These are phyloP conservation scores for Anisodus tanguticus DNA, from an alignment of 257 asterid genomes.

Conservation along the genomic window DNA sequence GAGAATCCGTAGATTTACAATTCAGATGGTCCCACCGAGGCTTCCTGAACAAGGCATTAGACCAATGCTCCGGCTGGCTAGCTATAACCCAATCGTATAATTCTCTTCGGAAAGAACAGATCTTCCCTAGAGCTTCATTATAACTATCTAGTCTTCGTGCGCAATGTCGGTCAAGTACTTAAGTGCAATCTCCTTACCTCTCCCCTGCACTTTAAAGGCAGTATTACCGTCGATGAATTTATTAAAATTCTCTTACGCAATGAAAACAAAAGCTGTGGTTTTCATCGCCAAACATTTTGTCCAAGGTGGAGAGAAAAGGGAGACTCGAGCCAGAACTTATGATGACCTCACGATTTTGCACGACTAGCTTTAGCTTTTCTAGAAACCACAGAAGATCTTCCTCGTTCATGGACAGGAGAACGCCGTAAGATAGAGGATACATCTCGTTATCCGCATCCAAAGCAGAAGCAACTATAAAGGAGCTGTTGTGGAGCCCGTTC, in stretches of 20 bases:
- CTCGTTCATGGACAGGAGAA: conserved; percentile 19
- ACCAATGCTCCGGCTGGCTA: conserved; percentile 32
- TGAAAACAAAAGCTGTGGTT: conserved; percentile 35
- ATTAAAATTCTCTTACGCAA: conserved; percentile 28
- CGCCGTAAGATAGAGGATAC: conserved; percentile 32
- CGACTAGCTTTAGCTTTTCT: conserved; percentile 9
- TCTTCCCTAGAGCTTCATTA: conserved; percentile 27
- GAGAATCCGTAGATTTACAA: conserved; percentile 32
- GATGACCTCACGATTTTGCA: conserved; percentile 8
- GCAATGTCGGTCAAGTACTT: conserved; percentile 29
- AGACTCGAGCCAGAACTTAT: conserved; percentile 17
- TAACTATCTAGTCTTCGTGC: conserved; percentile 24
- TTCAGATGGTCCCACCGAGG: conserved; percentile 34
- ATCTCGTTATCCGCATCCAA: conserved; percentile 31
- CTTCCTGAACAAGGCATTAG: conserved; percentile 32
- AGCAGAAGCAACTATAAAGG: conserved; percentile 28
- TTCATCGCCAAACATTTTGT: conserved; percentile 29
- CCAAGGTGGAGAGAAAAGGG: conserved; percentile 22
- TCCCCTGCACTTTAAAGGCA: conserved; percentile 26
- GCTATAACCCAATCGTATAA: conserved; percentile 26
- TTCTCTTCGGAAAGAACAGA: conserved; percentile 25
- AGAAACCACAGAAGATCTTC: conserved; percentile 31
- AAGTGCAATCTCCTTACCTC: conserved; percentile 26
- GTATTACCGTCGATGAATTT: conserved; percentile 8
- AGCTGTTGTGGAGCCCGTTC: conserved; percentile 29